Conservation (phyloP, 164 flowering plant species). For the Chimonanthus salicifolius region DNA sequence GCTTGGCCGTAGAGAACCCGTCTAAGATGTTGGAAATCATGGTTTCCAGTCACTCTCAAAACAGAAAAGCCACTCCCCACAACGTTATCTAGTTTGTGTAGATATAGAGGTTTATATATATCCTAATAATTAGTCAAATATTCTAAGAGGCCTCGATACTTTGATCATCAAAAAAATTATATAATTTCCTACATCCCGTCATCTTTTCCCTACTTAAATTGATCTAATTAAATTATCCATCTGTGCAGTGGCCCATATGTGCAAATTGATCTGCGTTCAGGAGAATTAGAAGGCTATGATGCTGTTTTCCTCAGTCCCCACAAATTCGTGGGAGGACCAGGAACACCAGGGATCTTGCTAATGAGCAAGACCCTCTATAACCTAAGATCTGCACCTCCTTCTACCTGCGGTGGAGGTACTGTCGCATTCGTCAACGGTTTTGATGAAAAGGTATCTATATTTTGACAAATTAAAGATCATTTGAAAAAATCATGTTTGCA, state of each 20-base stretch:
- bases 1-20: too few species aligned
- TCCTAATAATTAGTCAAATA: too few species aligned
- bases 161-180: too few species aligned
- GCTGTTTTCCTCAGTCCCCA: constrained; percentile 72
- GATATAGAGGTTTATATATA: too few species aligned
- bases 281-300: constrained; percentile 72
- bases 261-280: constrained; percentile 62
- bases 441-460: constrained; percentile 33
- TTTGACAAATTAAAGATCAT: too few species aligned
- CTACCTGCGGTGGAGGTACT: constrained; percentile 85
- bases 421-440: constrained; percentile 62
- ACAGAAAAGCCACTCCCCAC: too few species aligned
- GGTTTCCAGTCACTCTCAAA: too few species aligned
- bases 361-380: constrained; percentile 54
- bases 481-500: too few species aligned
- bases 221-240: constrained; percentile 53
- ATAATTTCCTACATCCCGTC: too few species aligned
- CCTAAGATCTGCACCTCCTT: constrained; percentile 44
- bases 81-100: too few species aligned
- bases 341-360: constrained; percentile 53
- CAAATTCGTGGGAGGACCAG: constrained; percentile 86
- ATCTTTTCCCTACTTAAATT: neutral
- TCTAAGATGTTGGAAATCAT: rapidly evolving
- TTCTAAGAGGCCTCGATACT: too few species aligned
- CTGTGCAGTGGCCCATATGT: constrained; percentile 51